Evolutionary conservation across 176 grass and related monocot genomes (phyloP), one percentile per base, ranked within the genome.

Genomic region (Musa beccarii): DNA sequence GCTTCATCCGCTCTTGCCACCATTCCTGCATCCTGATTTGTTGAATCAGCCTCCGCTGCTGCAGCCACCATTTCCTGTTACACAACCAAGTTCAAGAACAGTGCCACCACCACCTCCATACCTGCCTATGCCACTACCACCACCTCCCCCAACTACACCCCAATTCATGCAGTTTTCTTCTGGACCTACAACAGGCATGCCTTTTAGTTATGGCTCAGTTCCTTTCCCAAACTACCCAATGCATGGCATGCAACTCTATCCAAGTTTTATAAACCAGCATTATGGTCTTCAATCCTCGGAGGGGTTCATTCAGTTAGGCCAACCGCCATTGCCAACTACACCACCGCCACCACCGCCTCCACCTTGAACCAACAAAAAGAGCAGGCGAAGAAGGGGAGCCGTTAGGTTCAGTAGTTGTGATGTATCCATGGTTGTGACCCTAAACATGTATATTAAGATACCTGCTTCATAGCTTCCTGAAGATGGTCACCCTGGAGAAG

Each of bases 281-380:
- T 24, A 56, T 11, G 54, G 26, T 75, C 61, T 61, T 75, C 73
- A 75, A 54, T 54, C 54, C 49, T 49, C 54, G 5, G 73, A 54
- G 13, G 77, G 53, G 0, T 66, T 67, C 8, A 54, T 28, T 57
- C 52, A 43, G 16, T 57, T 79, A 9, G 19, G 53, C 77, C 77
- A 79, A 50, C 77, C 77, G 9, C 53, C 77, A 17, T 59, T 79
- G 19, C 77, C 77, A n/a, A 22, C 77, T 0, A 28, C 77, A 50
- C 77, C 77, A 7, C 66, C 77, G 22, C 10, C 34, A 43, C 34
- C 34, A 43, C 34, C 34, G 6, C 34, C 34, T 43, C 34, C 34
- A 43, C 4, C 34, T 56, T 79, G 53, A 69, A 66, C 19, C 66
- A 17, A n/a, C 77, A 79, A 51, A 61, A 59, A 66, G 8, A 11